phyloP scores from a whole-genome alignment of 257 asterid genomes.

The Apocynum venetum region DNA sequence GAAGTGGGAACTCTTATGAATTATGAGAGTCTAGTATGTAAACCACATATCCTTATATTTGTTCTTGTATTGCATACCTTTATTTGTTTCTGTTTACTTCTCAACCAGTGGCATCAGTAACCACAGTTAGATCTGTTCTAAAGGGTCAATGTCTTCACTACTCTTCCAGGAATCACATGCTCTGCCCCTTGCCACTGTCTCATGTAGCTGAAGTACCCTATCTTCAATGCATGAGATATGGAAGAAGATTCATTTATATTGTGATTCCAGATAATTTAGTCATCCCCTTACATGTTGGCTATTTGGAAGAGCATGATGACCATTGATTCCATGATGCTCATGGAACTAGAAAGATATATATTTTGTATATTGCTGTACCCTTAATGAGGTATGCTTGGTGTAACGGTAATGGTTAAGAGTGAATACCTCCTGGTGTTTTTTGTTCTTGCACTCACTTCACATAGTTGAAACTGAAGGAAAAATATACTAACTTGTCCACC shows the following conservation, averaged over 20 bases:
- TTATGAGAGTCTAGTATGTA: not conserved
- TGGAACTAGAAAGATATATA: constrained; percentile 33
- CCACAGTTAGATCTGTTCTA: constrained; percentile 28
- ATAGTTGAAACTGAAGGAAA: constrained; percentile 8
- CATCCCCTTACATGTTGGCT: constrained; percentile 30
- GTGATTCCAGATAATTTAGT: constrained; percentile 44
- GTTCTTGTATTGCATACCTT: not conserved
- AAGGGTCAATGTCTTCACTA: constrained; percentile 39
- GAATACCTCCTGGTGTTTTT: constrained; percentile 15
- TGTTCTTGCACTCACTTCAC: not conserved
- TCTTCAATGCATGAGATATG: constrained; percentile 54
- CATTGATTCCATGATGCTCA: constrained; percentile 27
- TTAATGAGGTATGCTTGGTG: constrained; percentile 39
- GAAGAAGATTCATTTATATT: constrained; percentile 37
- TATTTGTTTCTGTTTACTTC: constrained; percentile 12
- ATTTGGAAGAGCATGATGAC: constrained; percentile 27
- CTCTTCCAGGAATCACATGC: constrained; percentile 77
- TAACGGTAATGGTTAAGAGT: constrained; percentile 12
- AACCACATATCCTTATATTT: not conserved
- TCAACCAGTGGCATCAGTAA: constrained; percentile 25
- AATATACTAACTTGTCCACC: constrained; percentile 7
- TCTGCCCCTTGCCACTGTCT: constrained; percentile 53
- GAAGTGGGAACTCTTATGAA: not conserved
- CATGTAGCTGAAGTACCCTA: constrained; percentile 58
- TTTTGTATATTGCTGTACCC: constrained; percentile 37